Evolutionary conservation across 2,329 filamentous ascomycete genomes (phyloP).

Genomic region (Colletotrichum lupini): DNA sequence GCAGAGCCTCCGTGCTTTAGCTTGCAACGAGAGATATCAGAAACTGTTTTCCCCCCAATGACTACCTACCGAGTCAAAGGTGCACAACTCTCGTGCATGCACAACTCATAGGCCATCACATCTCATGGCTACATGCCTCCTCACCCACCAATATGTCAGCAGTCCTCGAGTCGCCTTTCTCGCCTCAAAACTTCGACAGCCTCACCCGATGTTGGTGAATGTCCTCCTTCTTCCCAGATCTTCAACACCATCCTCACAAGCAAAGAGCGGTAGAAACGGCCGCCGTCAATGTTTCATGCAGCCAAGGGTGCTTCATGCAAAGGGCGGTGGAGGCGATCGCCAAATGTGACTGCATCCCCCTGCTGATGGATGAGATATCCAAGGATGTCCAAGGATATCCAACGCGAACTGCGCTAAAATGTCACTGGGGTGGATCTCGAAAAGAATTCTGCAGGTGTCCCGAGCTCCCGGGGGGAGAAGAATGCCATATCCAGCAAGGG

Average conservation of each 20-base stretch:
- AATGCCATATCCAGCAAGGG: slow-evolving; percentile 3
- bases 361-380: background rate
- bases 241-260: background rate
- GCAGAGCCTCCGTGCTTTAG: background rate
- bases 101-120: background rate
- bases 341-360: slow-evolving; percentile 14
- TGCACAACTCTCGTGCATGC: background rate
- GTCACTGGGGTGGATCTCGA: slow-evolving; percentile 21
- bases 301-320: slow-evolving; percentile 18
- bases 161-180: background rate
- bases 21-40: background rate
- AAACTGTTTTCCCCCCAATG: background rate
- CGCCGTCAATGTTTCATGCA: slow-evolving; percentile 33
- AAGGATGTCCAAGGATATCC: background rate
- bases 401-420: slow-evolving; percentile 32
- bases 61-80: background rate
- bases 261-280: slow-evolving; percentile 14
- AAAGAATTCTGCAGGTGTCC: slow-evolving; percentile 27
- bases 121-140: background rate
- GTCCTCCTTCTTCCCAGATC: too few relatives aligned
- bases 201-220: background rate
- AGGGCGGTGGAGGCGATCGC: slow-evolving; percentile 34
- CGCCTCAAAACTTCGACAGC: background rate
- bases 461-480: slow-evolving; percentile 21
- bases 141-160: background rate